These are phyloP conservation scores for Ascodesmis nigricans DNA, from an alignment of 495 filamentous ascomycete genomes.

Conservation along the genomic window DNA sequence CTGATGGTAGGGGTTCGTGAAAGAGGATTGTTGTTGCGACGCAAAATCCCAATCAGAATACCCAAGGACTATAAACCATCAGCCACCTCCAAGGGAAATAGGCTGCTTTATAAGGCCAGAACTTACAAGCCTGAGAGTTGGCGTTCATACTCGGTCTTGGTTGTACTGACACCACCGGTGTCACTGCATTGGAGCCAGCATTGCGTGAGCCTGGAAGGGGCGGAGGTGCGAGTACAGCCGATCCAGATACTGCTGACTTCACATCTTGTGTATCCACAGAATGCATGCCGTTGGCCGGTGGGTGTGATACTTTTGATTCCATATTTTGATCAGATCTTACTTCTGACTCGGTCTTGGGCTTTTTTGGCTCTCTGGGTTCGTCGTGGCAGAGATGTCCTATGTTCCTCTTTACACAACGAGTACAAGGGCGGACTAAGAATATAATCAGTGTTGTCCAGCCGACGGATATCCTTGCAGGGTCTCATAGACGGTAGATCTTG, in stretches of 20 bases:
- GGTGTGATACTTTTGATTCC: conserved; percentile 26
- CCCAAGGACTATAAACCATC: conserved; percentile 30
- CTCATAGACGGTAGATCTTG: too few species aligned
- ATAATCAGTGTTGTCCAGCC: conserved; percentile 2
- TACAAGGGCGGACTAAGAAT: conserved; percentile 76
- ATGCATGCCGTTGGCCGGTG: conserved; percentile 21
- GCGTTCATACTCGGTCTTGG: conserved; percentile 23
- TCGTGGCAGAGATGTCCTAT: conserved; percentile 98
- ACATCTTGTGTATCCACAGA: conserved; percentile 18
- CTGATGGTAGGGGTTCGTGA: conserved; percentile 42
- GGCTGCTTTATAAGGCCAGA: conserved; percentile 2
- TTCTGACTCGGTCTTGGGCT: conserved; percentile 37
- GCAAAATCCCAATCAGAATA: conserved; percentile 42
- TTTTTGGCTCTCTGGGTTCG: conserved; percentile 75
- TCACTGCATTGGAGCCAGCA: conserved; percentile 24
- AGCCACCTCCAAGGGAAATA: neutral
- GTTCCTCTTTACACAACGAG: conserved; percentile 93
- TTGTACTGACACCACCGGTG: conserved; percentile 25
- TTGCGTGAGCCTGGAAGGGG: conserved; percentile 20
- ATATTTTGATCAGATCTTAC: conserved; percentile 34
- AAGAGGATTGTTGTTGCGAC: conserved; percentile 18
- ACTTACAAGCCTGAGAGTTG: conserved; percentile 58
- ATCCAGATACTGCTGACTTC: conserved; percentile 13
- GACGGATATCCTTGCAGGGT: too few species aligned
- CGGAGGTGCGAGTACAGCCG: conserved; percentile 18